Conservation (phyloP, 2,329 filamentous ascomycete species). For the Penicillium freii region DNA sequence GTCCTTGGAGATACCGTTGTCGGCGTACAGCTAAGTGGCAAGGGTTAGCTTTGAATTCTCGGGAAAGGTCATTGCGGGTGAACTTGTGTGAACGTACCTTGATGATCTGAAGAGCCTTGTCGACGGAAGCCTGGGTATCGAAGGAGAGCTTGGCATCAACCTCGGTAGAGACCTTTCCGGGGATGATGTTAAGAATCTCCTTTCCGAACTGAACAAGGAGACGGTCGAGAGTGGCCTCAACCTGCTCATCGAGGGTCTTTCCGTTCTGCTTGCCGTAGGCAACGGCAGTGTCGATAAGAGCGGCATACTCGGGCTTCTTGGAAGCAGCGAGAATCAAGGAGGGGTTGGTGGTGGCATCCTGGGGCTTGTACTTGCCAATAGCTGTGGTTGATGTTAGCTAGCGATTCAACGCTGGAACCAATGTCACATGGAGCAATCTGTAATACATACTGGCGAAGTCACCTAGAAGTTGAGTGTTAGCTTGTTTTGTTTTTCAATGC, state of each 20-base stretch:
- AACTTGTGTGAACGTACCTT: slow-evolving; percentile 58
- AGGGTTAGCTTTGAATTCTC: slow-evolving; percentile 23
- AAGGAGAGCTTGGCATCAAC: slow-evolving; percentile 96
- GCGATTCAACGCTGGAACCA: background rate
- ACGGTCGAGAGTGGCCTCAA: slow-evolving; percentile 86
- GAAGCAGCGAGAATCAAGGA: slow-evolving; percentile 96
- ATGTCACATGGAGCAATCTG: slow-evolving; percentile 14
- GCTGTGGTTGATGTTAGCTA: slow-evolving; percentile 52
- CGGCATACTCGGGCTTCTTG: slow-evolving; percentile 96
- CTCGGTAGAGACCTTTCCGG: slow-evolving; percentile 98
- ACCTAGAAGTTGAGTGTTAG: slow-evolving; percentile 48
- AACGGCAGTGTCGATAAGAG: slow-evolving; percentile 82
- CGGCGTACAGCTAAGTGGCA: slow-evolving; percentile 77
- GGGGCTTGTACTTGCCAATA: slow-evolving; percentile 99
- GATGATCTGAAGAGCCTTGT: slow-evolving; percentile 97
- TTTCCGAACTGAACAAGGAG: slow-evolving; percentile 97
- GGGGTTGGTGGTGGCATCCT: slow-evolving; percentile 99
- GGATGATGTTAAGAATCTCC: slow-evolving; percentile 95
- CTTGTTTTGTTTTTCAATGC: slow-evolving; percentile 23
- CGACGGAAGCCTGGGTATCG: slow-evolving; percentile 83
- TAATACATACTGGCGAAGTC: slow-evolving; percentile 71
- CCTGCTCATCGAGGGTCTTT: slow-evolving; percentile 70
- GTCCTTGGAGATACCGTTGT: slow-evolving; percentile 85
- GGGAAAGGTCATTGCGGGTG: background rate
- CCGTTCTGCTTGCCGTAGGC: slow-evolving; percentile 77